Evolutionary conservation across 2,329 filamentous ascomycete species (phyloP).

Genomic region (Blastomyces percursus): DNA sequence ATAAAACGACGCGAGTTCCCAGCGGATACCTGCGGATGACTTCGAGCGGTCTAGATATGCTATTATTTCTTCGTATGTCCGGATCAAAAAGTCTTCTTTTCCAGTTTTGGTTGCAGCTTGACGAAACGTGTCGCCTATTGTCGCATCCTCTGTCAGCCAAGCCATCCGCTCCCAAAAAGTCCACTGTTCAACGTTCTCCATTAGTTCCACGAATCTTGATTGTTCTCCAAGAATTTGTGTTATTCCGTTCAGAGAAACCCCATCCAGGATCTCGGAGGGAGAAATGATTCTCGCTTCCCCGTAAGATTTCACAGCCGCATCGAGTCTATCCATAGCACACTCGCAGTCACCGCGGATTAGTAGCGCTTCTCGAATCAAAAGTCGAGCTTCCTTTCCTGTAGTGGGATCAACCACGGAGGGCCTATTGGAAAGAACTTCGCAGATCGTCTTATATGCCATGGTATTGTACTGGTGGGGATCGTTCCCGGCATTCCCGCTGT

Average conservation of each 20-base stretch:
- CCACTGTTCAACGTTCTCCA: not conserved
- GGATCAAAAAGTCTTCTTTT: not conserved
- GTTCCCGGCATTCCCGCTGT: not conserved
- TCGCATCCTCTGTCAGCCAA: not conserved
- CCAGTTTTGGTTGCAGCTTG: not conserved
- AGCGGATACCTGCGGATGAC: not conserved
- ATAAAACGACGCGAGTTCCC: not conserved
- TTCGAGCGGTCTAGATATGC: not conserved
- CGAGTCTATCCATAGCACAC: not conserved
- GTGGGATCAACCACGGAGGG: not conserved
- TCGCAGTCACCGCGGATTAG: not conserved
- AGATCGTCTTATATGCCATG: not conserved
- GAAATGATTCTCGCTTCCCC: not conserved
- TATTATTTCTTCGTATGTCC: not conserved
- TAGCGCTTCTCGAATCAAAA: not conserved
- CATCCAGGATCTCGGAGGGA: not conserved
- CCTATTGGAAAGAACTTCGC: not conserved
- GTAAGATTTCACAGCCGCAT: not conserved
- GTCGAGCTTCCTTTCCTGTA: not conserved
- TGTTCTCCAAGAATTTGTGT: not conserved
- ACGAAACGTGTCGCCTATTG: not conserved
- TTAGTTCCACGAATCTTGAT: not conserved
- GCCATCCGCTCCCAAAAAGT: not conserved
- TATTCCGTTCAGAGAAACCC: not conserved
- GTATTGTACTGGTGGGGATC: not conserved